A percentile compares a stretch with the other conserved stretches of the same genome.
Evolutionary conservation across 495 filamentous ascomycete genomes (phyloP).

Genomic region (Aspergillus kassunensis): DNA sequence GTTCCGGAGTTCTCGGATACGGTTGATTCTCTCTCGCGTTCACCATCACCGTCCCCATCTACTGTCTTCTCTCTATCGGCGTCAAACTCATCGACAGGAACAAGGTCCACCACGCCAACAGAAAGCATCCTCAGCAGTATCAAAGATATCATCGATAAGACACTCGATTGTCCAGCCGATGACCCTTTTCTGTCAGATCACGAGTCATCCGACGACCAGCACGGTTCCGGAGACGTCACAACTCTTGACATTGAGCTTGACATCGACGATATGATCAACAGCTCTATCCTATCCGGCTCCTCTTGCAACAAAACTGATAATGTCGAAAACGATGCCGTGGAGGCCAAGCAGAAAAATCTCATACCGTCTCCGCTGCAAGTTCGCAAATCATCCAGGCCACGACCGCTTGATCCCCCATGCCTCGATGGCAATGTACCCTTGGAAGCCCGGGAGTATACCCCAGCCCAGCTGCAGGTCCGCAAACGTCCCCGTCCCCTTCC

Average conservation of each 20-base stretch:
- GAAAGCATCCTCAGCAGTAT: slow-evolving; percentile 21
- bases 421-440: not conserved
- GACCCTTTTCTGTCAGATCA: slow-evolving; percentile 28
- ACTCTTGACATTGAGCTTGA: not conserved
- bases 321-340: not conserved
- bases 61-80: not conserved
- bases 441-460: too few relatives aligned
- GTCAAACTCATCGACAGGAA: not conserved
- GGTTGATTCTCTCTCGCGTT: not conserved
- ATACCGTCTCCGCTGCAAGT: slow-evolving; percentile 29
- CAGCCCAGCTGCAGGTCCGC: not conserved
- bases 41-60: not conserved
- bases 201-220: not conserved
- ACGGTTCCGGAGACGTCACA: not conserved
- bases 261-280: too few relatives aligned
- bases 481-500: not conserved
- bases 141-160: slow-evolving; percentile 26
- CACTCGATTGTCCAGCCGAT: slow-evolving; percentile 14
- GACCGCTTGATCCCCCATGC: not conserved
- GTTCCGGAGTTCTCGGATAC: slow-evolving; percentile 5
- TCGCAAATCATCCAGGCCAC: slow-evolving; percentile 14
- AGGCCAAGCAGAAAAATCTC: slow-evolving; percentile 1
- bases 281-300: too few relatives aligned
- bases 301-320: not conserved
- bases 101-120: slow-evolving; percentile 7